Base-by-base conservation (phyloP, 2,329 filamentous ascomycete genomes). In the Erysiphe pulchra region DNA sequence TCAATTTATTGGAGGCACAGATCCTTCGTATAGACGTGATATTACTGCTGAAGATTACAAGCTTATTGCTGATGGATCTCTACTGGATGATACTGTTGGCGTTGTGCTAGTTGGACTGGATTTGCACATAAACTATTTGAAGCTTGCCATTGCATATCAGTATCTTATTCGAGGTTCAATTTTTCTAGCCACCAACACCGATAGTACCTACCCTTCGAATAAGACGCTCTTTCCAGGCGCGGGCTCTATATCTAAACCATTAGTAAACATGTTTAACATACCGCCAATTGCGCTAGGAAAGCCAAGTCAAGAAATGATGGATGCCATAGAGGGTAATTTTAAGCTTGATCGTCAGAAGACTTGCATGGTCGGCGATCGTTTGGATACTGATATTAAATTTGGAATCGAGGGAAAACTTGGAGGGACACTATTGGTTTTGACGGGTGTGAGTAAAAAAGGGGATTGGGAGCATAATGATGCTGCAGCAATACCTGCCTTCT, bases 271-370 rank as follows among this genome's bases (percentile, higher is more conserved):
- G 67, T 67, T 71, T 16, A 69, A 69, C 2, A 63, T 73, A 58
- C 68, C 80, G 55, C 87, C 90, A 0, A 62, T 84, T 31, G 76
- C 82, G 2, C 65, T 95, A 37, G 90, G 90, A 0, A 98, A 98
- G 65, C 90, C 90, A 2, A 93, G 84, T 59, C 85, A 93, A 65
- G 87, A 87, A 4, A 98, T 98, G 90, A 93, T 98, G 87, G 87
- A 95, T 60, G 85, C 90, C 2, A 80, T 98, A 47, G 87, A 95
- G 66, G 87, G 87, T 48, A 93, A 92, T 62, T 94, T 95, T 61
- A 70, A 80, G 53, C 79, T 98, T 46, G 77, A 95, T 60, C 73
- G 86, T 34, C 73, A 69, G 49, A 75, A 75, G 53, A 82, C 90
- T 1, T 95, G 90, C 63, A 98, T 98, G 90, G 73, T 98, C 39